These are phyloP conservation scores for Suillus brevipes DNA, from an alignment of 768 basidiomycete genomes.

Conservation along the genomic window DNA sequence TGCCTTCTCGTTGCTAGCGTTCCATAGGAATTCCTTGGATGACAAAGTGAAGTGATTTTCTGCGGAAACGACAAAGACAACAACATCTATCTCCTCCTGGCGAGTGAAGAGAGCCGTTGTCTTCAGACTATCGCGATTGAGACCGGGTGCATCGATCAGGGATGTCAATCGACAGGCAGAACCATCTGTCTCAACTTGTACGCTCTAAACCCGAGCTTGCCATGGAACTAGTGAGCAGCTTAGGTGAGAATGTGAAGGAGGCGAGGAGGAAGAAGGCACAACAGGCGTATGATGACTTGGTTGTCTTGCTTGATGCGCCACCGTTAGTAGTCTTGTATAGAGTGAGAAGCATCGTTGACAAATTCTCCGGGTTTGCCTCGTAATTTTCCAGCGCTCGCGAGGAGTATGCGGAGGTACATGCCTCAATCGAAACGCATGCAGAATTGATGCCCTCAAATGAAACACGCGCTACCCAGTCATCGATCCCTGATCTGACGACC, in stretches of 20 bases:
- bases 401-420: slow-evolving; percentile 29
- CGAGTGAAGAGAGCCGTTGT: slow-evolving; percentile 95
- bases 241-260: slow-evolving; percentile 82
- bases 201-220: slow-evolving; percentile 80
- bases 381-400: slow-evolving; percentile 29
- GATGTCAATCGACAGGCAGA: slow-evolving; percentile 95
- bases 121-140: slow-evolving; percentile 92
- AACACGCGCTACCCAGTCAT: slow-evolving; percentile 33
- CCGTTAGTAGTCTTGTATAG: slow-evolving; percentile 82
- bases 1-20: slow-evolving; percentile 94
- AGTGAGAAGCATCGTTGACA: slow-evolving; percentile 45
- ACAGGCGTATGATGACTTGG: slow-evolving; percentile 79
- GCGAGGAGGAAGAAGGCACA: slow-evolving; percentile 80
- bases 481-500: slow-evolving; percentile 31
- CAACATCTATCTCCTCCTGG: slow-evolving; percentile 97
- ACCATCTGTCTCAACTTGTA: slow-evolving; percentile 92
- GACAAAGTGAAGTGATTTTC: slow-evolving; percentile 99
- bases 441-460: neutral
- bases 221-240: slow-evolving; percentile 75
- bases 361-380: slow-evolving; percentile 36
- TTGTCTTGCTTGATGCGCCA: slow-evolving; percentile 84
- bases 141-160: slow-evolving; percentile 96
- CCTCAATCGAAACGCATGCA: slow-evolving; percentile 22
- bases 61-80: slow-evolving; percentile 96
- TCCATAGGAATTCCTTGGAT: slow-evolving; percentile 90